Evolutionary conservation across 805 yeast species (phyloP).

Genomic region (Torulaspora maleeae): DNA sequence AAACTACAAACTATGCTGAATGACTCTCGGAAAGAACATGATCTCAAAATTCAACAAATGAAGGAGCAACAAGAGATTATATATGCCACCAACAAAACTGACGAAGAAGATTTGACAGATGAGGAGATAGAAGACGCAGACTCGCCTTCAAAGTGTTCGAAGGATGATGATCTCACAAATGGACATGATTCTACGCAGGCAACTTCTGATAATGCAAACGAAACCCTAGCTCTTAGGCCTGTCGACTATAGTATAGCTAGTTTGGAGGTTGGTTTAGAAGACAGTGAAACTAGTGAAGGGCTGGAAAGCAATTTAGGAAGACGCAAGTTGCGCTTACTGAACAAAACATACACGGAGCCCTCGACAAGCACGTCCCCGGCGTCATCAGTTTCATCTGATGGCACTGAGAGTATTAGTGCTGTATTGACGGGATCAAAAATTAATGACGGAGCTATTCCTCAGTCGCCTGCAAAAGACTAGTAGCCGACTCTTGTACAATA

Average conservation of each 20-base stretch:
- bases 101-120: constrained; percentile 19
- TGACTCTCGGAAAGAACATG: constrained; percentile 39
- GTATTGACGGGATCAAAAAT: constrained; percentile 8
- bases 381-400: constrained; percentile 16
- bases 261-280: constrained; percentile 25
- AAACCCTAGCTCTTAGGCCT: constrained; percentile 5
- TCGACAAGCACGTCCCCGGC: constrained; percentile 11
- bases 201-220: not conserved
- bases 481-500: not conserved
- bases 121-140: constrained; percentile 4
- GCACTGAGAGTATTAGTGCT: constrained; percentile 13
- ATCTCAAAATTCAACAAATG: constrained; percentile 22
- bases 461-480: constrained; percentile 5
- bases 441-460: constrained; percentile 5
- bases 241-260: constrained; percentile 22
- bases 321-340: constrained; percentile 29
- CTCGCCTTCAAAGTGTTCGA: too few species aligned
- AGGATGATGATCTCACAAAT: not conserved
- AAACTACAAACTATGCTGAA: constrained; percentile 40
- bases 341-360: constrained; percentile 21
- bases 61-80: constrained; percentile 24
- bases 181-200: not conserved
- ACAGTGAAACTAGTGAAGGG: constrained; percentile 7
- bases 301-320: constrained; percentile 22
- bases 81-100: constrained; percentile 27